Conservation (phyloP, 2,329 filamentous ascomycete species). For the Zasmidium cellare region DNA sequence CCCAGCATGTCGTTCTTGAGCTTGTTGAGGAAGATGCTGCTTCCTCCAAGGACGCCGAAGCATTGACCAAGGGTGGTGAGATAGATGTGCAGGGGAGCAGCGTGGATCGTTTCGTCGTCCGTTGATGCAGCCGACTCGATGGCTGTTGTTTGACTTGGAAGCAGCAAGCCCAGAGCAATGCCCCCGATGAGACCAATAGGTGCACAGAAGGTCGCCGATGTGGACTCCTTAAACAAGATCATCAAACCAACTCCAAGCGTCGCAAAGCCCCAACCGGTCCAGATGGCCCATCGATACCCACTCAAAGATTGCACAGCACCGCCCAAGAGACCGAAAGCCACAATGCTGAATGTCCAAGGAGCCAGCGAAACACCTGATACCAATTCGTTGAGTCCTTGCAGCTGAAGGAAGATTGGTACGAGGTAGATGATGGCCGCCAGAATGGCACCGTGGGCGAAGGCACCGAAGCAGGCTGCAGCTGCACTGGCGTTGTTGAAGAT, state of each 20-base stretch:
- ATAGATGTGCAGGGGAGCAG: conserved; percentile 67
- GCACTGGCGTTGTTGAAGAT: conserved; percentile 51
- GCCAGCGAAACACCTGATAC: conserved; percentile 34
- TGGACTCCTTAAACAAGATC: not conserved
- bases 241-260: conserved; percentile 49
- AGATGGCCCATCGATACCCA: conserved; percentile 43
- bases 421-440: conserved; percentile 24
- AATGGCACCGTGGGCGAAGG: conserved; percentile 6
- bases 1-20: not conserved
- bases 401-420: conserved; percentile 41
- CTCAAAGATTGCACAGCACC: conserved; percentile 50
- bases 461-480: conserved; percentile 11
- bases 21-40: conserved; percentile 65
- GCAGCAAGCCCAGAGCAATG: conserved; percentile 64
- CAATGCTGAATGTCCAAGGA: conserved; percentile 56
- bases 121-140: conserved; percentile 61
- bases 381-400: conserved; percentile 22
- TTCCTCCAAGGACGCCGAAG: conserved; percentile 65
- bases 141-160: conserved; percentile 62
- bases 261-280: conserved; percentile 61
- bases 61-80: conserved; percentile 65
- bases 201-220: conserved; percentile 33
- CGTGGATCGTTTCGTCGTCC: conserved; percentile 59
- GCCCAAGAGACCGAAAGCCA: conserved; percentile 58
- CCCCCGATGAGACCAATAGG: conserved; percentile 62